phyloP scores from a whole-genome alignment of 352 stramenopile species.

The Pythium dissotocum region DNA sequence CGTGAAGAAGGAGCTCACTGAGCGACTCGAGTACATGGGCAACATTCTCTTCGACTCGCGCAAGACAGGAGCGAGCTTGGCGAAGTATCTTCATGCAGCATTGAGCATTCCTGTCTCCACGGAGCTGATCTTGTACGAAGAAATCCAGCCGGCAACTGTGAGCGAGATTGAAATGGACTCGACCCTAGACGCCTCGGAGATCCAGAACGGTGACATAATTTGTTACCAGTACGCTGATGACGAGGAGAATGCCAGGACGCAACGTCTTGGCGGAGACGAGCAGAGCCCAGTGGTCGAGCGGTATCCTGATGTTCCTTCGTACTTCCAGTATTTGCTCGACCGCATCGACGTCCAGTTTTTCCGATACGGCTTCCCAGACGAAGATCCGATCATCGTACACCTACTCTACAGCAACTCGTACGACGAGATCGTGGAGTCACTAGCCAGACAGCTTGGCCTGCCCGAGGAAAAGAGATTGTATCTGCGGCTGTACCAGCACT shows the following conservation, averaged over 20 bases:
- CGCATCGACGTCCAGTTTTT: constrained; percentile 77
- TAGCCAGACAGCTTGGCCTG: constrained; percentile 49
- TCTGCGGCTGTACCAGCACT: constrained; percentile 85
- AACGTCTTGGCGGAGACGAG: not conserved
- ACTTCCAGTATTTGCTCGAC: constrained; percentile 85
- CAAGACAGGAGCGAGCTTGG: constrained; percentile 55
- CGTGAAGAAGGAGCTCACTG: constrained; percentile 46
- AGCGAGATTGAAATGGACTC: constrained; percentile 52
- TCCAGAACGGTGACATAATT: constrained; percentile 86
- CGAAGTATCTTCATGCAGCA: constrained; percentile 49
- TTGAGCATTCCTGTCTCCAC: constrained; percentile 49
- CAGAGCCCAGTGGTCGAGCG: constrained; percentile 26
- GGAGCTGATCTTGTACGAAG: constrained; percentile 73
- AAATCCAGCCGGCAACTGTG: constrained; percentile 68
- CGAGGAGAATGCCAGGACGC: constrained; percentile 17
- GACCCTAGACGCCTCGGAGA: constrained; percentile 52
- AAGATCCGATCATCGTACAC: constrained; percentile 47
- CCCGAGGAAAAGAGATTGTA: constrained; percentile 44
- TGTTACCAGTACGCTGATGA: constrained; percentile 70
- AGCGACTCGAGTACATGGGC: constrained; percentile 78
- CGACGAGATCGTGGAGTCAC: constrained; percentile 67
- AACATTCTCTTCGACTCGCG: constrained; percentile 74
- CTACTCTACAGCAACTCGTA: constrained; percentile 76
- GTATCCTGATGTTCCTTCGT: constrained; percentile 73
- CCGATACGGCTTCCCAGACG: constrained; percentile 45